Evolutionary conservation across 108 stramenopile genomes (phyloP), one percentile per base, ranked within the genome.

Genomic region (Skeletonema tropicum): DNA sequence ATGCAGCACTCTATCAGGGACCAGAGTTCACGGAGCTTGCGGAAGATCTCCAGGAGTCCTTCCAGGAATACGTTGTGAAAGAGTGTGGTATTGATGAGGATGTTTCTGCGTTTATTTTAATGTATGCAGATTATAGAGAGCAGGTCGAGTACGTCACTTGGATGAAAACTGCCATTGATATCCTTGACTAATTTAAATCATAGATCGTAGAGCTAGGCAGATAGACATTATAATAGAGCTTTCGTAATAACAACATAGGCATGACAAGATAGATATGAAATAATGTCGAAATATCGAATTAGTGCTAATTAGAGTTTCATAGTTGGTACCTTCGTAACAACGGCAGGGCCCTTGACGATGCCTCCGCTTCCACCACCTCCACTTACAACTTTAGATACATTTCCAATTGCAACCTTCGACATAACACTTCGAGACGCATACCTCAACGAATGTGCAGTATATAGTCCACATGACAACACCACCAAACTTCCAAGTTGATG

Each of bases 401-500:
- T 64, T 25, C 55, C 64, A 41, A 33, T 65, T 21, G 48, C 58
- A 41, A 80, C 68, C 60, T 59, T 70, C 23, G 60, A 63, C 46
- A 73, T 26, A 25, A 66, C 60, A 29, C 61, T 62, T 41, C 52
- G 85, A 23, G 90, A 75, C 6, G 87, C 93, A 77, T 94, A 94
- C 70, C 94, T 83, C 64, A 95, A 58, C 9, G 90, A 88, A 75
- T 95, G 94, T 13, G 86, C 87, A 64, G 90, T 64, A 64, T 95
- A 97, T n/a, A 98, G 48, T 38, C 90, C 92, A 65, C 87, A 85
- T 11, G 97, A 80, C 61, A 98, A 89, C 19, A 99, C 87, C 17
- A 88, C 96, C 49, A 99, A 76, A 60, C 97, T 95, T 42, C 99
- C 99, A 15, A 95, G 75, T 73, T 99, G 99, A 86, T 99, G 99